A percentile compares a stretch with the other conserved stretches of the same genome.
These are phyloP conservation scores for Rhizoctonia solani DNA, from an alignment of 1,284 basidiomycete genomes.

Conservation along the genomic window DNA sequence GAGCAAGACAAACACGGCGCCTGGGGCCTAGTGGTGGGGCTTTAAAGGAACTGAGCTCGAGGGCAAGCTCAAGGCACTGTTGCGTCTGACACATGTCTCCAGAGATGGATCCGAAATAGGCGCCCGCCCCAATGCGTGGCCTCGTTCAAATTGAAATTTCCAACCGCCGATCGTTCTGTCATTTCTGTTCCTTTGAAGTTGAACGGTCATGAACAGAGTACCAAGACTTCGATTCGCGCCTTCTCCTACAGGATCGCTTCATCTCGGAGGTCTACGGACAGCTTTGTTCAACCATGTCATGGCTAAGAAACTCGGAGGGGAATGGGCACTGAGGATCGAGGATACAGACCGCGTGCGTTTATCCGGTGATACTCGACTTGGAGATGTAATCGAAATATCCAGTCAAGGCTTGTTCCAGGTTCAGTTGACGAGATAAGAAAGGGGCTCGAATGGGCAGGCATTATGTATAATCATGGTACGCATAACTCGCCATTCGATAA, in stretches of 20 bases:
- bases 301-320: conserved; percentile 78
- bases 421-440: conserved; percentile 80
- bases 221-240: conserved; percentile 85
- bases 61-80: not conserved
- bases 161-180: not conserved
- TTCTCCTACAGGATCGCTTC: conserved; percentile 92
- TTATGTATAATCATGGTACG: conserved; percentile 89
- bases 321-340: conserved; percentile 91
- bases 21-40: not conserved
- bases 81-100: not conserved
- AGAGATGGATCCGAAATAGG: conserved; percentile 1
- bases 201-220: conserved; percentile 1
- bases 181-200: conserved; percentile 41
- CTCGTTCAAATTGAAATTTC: not conserved
- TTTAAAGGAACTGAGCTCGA: not conserved
- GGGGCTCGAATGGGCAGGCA: conserved; percentile 88
- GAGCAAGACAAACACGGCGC: no score
- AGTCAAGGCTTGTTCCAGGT: conserved; percentile 81
- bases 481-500: no score
- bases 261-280: conserved; percentile 95
- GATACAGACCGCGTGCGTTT: conserved; percentile 84
- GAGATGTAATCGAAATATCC: not conserved
- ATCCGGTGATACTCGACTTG: not conserved
- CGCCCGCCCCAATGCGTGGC: not conserved
- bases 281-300: conserved; percentile 93